phyloP scores from a whole-genome alignment of 768 basidiomycete genomes.

The Mycena latifolia region DNA sequence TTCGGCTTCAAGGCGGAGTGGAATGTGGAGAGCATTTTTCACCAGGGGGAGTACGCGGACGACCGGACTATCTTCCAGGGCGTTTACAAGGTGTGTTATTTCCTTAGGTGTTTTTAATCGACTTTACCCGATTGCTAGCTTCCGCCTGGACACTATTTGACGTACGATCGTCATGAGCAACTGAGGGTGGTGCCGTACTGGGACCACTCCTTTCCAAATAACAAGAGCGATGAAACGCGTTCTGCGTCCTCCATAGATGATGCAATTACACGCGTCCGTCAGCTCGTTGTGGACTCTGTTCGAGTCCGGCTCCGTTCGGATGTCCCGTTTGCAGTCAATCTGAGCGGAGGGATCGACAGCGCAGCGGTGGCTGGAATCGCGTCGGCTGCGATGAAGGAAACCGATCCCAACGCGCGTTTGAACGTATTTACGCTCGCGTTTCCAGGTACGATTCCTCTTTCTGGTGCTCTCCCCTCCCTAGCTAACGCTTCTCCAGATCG shows the following conservation, averaged over 20 bases:
- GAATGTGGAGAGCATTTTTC: conserved; percentile 14
- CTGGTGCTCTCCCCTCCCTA: neutral
- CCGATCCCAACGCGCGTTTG: conserved; percentile 1
- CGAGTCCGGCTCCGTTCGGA: conserved; percentile 12
- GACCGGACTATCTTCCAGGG: conserved; percentile 17
- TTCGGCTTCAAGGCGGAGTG: conserved; percentile 6
- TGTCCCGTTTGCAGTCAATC: conserved; percentile 15
- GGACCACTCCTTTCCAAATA: conserved; percentile 8
- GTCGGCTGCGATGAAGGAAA: neutral
- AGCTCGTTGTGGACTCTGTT: conserved; percentile 11
- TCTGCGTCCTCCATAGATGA: neutral
- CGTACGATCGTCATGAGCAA: neutral
- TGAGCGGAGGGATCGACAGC: conserved; percentile 22
- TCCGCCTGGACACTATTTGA: conserved; percentile 8
- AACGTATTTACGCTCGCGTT: conserved; percentile 19
- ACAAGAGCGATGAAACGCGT: neutral
- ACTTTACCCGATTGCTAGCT: neutral
- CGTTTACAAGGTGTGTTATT: conserved; percentile 2
- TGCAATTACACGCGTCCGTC: conserved; percentile 1
- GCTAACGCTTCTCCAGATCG: neutral
- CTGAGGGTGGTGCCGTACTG: conserved; percentile 10
- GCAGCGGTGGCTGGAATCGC: conserved; percentile 18
- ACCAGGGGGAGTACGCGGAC: conserved; percentile 10
- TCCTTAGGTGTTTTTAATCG: neutral
- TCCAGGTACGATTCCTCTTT: neutral